These are phyloP conservation scores for Lojkania enalia DNA, from an alignment of 2,329 filamentous ascomycete species.

Conservation along the genomic window DNA sequence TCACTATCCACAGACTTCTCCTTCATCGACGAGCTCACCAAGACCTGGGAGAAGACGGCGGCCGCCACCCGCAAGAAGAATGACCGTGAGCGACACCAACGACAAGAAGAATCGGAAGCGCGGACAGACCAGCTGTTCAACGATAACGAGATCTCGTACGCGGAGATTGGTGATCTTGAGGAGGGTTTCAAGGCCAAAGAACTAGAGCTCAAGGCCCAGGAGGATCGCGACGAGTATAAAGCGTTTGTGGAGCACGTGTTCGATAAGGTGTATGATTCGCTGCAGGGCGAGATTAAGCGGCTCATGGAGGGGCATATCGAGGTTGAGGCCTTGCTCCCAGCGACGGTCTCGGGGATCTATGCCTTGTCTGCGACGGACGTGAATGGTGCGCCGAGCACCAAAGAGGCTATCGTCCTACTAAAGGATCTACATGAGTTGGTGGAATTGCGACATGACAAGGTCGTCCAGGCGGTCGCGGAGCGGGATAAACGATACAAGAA, in stretches of 20 bases:
- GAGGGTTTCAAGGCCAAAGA: constrained; percentile 59
- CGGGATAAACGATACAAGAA: constrained; percentile 59
- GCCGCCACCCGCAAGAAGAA: constrained; percentile 49
- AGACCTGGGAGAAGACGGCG: constrained; percentile 52
- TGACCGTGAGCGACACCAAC: constrained; percentile 53
- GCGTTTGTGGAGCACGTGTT: constrained; percentile 56
- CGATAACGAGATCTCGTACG: constrained; percentile 60
- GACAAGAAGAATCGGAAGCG: constrained; percentile 57
- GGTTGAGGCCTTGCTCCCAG: constrained; percentile 29
- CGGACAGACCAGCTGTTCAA: constrained; percentile 60
- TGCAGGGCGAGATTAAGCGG: constrained; percentile 55
- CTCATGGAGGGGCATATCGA: constrained; percentile 53
- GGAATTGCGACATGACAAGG: constrained; percentile 54
- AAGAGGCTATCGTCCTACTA: constrained; percentile 40
- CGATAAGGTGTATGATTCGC: constrained; percentile 51
- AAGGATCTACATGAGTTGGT: constrained; percentile 51
- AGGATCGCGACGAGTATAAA: constrained; percentile 57
- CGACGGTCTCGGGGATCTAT: constrained; percentile 27
- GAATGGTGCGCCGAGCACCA: constrained; percentile 23
- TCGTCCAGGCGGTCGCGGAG: constrained; percentile 55
- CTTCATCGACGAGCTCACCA: constrained; percentile 27
- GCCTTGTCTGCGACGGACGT: constrained; percentile 20
- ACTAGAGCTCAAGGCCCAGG: constrained; percentile 54
- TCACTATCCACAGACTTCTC: constrained; percentile 22
- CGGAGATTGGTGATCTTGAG: constrained; percentile 59